Base-by-base conservation (phyloP, 2,329 filamentous ascomycete genomes). In the Epichloe gansuensis region DNA sequence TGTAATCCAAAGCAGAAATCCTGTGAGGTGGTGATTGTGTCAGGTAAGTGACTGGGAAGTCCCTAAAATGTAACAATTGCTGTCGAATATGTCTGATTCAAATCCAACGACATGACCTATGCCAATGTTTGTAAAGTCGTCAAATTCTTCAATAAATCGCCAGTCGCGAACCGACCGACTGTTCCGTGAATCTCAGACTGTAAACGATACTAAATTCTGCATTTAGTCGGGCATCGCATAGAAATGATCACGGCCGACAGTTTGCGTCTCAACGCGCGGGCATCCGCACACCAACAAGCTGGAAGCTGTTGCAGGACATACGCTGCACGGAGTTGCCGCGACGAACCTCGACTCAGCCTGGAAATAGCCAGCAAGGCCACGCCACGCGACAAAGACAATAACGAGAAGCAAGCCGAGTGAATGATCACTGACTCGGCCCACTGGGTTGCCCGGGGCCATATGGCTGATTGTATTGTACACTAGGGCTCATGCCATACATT, bases 401-500 rank as follows among this genome's bases (percentile, higher is more conserved):
- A 51, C 34, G 47, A 51, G 17, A 48, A 37, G 51, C 39, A 43
- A 46, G 28, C 7, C 25, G n/a, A 38, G 38, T 44, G 31, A 43
- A 51, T 15, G 38, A 49, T 62, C 59, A 84, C 86, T 79, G 82
- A 88, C 86, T 86, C 67, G 86, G 84, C 60, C 78, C 82, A 58
- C 61, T 67, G 46, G 80, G 79, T 59, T 86, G 86, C 59, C 86
- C 86, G 35, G 81, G 80, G 54, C 76, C 74, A 67, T 85, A 90
- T 51, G 86, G 85, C 64, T 89, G 86, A 62, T 83, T 85, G 63
- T 85, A 88, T 63, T 85, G 85, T 68, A 84, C 77, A 51, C 76
- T 83, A 44, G 85, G 85, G 61, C 83, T 86, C 83, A 91, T 88
- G 57, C 80, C 86, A 74, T 79, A 91, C 71, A 75, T 81, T 62